phyloP scores from a whole-genome alignment of 2,329 filamentous ascomycete species.

The Exophiala calicioides region DNA sequence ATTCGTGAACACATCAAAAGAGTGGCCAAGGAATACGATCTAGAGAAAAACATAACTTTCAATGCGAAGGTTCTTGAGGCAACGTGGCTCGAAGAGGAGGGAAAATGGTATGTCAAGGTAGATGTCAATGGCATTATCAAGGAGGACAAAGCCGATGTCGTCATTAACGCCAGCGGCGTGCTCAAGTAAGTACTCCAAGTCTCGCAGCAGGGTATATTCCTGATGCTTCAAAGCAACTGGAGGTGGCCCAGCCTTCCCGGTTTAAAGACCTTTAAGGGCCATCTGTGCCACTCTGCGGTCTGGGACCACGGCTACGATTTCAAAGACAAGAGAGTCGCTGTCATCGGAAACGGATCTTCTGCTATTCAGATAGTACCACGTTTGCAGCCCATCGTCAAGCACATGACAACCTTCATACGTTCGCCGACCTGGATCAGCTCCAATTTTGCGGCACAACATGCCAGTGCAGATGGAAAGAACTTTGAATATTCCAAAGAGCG shows the following conservation, averaged over 20 bases:
- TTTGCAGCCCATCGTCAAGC: constrained; percentile 39
- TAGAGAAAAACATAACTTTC: constrained; percentile 60
- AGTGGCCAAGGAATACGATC: constrained; percentile 26
- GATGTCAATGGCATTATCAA: constrained; percentile 23
- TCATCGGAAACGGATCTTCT: constrained; percentile 32
- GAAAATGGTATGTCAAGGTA: constrained; percentile 33
- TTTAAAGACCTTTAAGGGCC: constrained; percentile 37
- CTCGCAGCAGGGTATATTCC: too few relatives aligned
- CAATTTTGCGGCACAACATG: constrained; percentile 29
- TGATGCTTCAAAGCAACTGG: constrained; percentile 22
- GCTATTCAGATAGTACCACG: constrained; percentile 37
- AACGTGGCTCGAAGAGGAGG: constrained; percentile 52
- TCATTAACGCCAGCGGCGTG: constrained; percentile 37
- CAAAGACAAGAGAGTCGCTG: constrained; percentile 24
- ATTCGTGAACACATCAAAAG: constrained; percentile 18
- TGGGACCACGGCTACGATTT: constrained; percentile 44
- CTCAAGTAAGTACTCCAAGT: constrained; percentile 28
- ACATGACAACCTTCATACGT: constrained; percentile 33
- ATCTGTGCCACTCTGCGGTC: constrained; percentile 42
- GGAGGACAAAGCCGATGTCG: constrained; percentile 35
- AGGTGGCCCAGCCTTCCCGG: constrained; percentile 31
- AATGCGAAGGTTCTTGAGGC: constrained; percentile 56
- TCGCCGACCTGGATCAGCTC: constrained; percentile 33
- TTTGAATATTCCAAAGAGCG: constrained; percentile 17
- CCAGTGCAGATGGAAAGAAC: constrained; percentile 13